Conservation (phyloP, 2,329 filamentous ascomycete species). For the Phyllosticta ampelicida region DNA sequence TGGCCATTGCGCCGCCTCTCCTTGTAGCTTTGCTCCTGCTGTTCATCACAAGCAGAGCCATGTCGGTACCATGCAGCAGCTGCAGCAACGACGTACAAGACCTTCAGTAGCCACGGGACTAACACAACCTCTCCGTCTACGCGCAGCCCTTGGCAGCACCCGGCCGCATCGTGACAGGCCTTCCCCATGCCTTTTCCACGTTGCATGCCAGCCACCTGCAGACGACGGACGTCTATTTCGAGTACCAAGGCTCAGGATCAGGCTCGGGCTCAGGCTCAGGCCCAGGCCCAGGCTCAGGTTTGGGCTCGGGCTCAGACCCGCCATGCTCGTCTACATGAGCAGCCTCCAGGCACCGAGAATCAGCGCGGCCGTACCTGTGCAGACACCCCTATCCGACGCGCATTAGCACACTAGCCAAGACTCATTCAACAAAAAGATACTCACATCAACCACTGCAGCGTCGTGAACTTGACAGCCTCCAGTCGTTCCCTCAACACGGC, state of each 20-base stretch:
- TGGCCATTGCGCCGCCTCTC: conserved; percentile 7
- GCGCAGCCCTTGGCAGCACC: background rate
- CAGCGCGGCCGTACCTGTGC: conserved; percentile 54
- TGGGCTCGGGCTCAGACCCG: too few species aligned
- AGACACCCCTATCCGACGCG: conserved; percentile 43
- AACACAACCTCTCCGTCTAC: background rate
- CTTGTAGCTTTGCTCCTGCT: background rate
- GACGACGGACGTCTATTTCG: background rate
- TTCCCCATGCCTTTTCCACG: background rate
- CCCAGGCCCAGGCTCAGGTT: too few species aligned
- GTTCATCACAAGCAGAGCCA: background rate
- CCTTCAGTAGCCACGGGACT: background rate
- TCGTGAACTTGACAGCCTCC: conserved; percentile 96
- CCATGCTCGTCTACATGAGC: conserved; percentile 41
- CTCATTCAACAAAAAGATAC: conserved; percentile 30
- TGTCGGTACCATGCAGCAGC: background rate
- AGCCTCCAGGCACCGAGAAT: conserved; percentile 58
- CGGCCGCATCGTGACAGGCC: background rate
- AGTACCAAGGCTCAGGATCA: background rate
- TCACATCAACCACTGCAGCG: conserved; percentile 95
- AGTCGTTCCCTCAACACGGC: conserved; percentile 82
- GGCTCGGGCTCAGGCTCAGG: too few species aligned
- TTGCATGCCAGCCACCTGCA: background rate
- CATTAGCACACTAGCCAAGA: conserved; percentile 16
- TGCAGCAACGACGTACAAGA: background rate